Percentiles rank a stretch among this genome's conserved stretches.
These are phyloP conservation scores for Globisporangium viniferum DNA, from an alignment of 352 stramenopile species.

Conservation along the genomic window DNA sequence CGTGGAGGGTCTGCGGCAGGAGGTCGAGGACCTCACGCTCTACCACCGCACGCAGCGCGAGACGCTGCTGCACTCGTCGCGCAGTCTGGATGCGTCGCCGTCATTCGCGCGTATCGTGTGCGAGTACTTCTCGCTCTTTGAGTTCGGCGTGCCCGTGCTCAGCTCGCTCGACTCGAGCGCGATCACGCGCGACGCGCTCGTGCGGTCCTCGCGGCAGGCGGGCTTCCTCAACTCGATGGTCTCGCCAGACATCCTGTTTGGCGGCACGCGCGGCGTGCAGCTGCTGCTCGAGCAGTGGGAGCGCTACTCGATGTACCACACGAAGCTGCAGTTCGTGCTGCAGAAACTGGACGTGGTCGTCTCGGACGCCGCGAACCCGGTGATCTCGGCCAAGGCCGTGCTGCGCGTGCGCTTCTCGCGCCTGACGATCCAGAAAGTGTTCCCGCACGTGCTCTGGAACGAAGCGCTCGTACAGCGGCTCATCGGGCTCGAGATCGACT, in stretches of 20 bases:
- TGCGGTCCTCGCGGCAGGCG: conserved; percentile 27
- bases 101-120: conserved; percentile 41
- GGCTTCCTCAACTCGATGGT: conserved; percentile 42
- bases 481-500: conserved; percentile 50
- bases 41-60: conserved; percentile 21
- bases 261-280: conserved; percentile 34
- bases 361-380: conserved; percentile 25
- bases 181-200: conserved; percentile 19
- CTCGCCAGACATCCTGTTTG: conserved; percentile 48
- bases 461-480: conserved; percentile 61
- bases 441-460: conserved; percentile 64
- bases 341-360: conserved; percentile 39
- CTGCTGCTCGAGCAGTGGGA: conserved; percentile 59
- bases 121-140: conserved; percentile 68
- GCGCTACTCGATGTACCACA: conserved; percentile 61
- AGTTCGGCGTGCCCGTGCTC: conserved; percentile 43
- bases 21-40: conserved; percentile 38
- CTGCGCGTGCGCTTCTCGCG: conserved; percentile 60
- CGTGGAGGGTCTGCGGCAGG: conserved; percentile 43
- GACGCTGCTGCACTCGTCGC: conserved; percentile 17
- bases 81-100: conserved; percentile 10
- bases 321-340: conserved; percentile 47
- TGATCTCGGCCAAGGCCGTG: conserved; percentile 41
- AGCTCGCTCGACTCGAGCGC: conserved; percentile 16
- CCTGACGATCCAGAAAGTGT: conserved; percentile 61